Conservation (phyloP, 148 eudicot species). For the Bassia scoparia region DNA sequence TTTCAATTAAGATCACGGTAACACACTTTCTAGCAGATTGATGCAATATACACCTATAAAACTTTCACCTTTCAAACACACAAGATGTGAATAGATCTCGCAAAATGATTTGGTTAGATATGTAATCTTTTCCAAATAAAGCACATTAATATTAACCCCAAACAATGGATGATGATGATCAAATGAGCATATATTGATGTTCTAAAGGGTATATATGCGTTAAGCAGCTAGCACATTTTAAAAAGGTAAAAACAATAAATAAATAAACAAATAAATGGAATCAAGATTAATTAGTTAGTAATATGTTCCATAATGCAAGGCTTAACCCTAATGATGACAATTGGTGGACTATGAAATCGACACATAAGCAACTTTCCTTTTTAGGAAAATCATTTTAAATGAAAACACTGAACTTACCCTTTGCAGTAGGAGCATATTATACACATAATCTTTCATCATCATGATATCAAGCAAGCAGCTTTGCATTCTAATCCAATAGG, state of each 20-base stretch:
- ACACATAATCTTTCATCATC: not conserved
- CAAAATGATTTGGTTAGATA: not conserved
- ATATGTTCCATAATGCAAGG: not conserved
- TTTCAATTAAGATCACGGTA: too few relatives aligned
- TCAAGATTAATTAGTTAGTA: slow-evolving; percentile 10
- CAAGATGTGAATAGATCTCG: slow-evolving; percentile 3
- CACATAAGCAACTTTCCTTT: slow-evolving; percentile 19
- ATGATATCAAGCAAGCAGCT: slow-evolving; percentile 22
- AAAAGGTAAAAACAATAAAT: not conserved
- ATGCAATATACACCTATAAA: too few relatives aligned
- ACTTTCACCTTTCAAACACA: too few relatives aligned
- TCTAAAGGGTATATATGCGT: not conserved
- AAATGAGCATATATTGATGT: not conserved
- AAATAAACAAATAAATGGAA: too few relatives aligned
- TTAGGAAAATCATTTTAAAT: slow-evolving; percentile 2
- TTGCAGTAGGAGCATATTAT: slow-evolving; percentile 17
- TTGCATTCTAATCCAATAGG: slow-evolving; percentile 10
- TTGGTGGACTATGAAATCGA: slow-evolving; percentile 18
- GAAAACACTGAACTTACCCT: slow-evolving; percentile 11
- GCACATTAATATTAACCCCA: not conserved
- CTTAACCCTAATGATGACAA: slow-evolving; percentile 23
- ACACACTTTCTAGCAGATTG: too few relatives aligned
- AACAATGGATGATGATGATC: not conserved
- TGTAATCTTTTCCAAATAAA: not conserved
- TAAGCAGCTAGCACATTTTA: not conserved